Base-by-base conservation (phyloP, 2,329 filamentous ascomycete species). In the Scedosporium minutisporum region DNA sequence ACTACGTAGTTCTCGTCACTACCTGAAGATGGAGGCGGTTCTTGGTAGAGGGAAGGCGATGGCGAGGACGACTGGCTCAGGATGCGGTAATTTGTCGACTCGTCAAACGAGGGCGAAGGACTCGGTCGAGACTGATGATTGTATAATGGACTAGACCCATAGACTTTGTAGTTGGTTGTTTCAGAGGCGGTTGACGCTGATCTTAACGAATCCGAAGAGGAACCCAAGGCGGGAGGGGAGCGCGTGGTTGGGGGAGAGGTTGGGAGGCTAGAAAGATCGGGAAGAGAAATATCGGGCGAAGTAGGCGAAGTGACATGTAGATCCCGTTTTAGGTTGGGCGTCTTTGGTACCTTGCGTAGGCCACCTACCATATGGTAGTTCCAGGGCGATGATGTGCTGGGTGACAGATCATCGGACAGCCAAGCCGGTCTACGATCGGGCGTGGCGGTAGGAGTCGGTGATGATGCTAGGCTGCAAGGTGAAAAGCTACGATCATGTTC, bases 361-460 rank as follows among this genome's bases (percentile, higher is more conserved):
- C 82, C 82, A 66, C 82, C 81, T 57, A 80, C 74, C 70, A 85
- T 76, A 66, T 78, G 79, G 67, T 82, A 80, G 69, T 80, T 82
- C 77, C 79, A 82, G 62, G 81, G 77, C 16, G 80, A 74, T 23
- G 69, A 66, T n/a, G 67, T 64, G 53, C 63, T 41, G 65, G 60
- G 60, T 64, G 60, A 66, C 63, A 58, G 38, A 58, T 62, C 60
- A 64, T 58, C n/a, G 65, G 61, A 1, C 65, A 65, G 21, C 51
- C n/a, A 41, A 12, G 60, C 23, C n/a, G 64, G 60, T 58, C 65
- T 63, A 18, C 69, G 67, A 23, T 69, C 67, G 21, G 67, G 66
- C 27, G 64, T 63, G 10, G 60, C 46, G 18, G 67, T 68, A 46
- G 57, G 72, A 53, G 71, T 68, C 64, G 55, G 55, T 14, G 55